Conservation (phyloP, 1,139 yeast genomes). For the Ogataea hybrid region DNA sequence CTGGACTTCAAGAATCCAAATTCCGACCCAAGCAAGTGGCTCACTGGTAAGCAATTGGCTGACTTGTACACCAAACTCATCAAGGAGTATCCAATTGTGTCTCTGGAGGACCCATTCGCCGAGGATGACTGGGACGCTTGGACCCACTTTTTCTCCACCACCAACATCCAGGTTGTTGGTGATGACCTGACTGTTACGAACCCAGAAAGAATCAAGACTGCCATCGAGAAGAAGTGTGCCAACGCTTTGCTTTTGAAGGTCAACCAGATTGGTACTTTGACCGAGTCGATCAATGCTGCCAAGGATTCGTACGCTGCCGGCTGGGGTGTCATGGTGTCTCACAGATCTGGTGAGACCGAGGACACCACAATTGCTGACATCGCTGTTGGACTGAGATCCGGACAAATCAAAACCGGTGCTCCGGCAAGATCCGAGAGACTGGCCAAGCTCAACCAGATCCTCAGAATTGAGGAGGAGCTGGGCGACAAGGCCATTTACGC, state of each 20-base stretch:
- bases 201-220: constrained; percentile 89
- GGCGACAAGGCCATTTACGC: constrained; percentile 95
- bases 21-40: constrained; percentile 85
- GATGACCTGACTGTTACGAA: constrained; percentile 98
- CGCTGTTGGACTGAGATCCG: constrained; percentile 93
- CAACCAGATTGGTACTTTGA: constrained; percentile 89
- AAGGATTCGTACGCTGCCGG: constrained; percentile 85
- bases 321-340: constrained; percentile 98
- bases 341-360: constrained; percentile 99
- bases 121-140: constrained; percentile 99
- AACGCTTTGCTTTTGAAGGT: constrained; percentile 92
- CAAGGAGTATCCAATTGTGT: constrained; percentile 91
- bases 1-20: constrained; percentile 95
- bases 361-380: constrained; percentile 97
- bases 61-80: constrained; percentile 74
- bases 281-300: constrained; percentile 93
- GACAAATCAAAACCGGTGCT: constrained; percentile 99
- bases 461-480: constrained; percentile 96
- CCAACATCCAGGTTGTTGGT: constrained; percentile 85
- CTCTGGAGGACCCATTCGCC: constrained; percentile 97
- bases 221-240: constrained; percentile 93
- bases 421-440: constrained; percentile 99
- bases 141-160: constrained; percentile 74
- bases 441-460: constrained; percentile 94
- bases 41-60: constrained; percentile 83